Conservation (phyloP, 345 rosid genomes). For the Passiflora organensis region DNA sequence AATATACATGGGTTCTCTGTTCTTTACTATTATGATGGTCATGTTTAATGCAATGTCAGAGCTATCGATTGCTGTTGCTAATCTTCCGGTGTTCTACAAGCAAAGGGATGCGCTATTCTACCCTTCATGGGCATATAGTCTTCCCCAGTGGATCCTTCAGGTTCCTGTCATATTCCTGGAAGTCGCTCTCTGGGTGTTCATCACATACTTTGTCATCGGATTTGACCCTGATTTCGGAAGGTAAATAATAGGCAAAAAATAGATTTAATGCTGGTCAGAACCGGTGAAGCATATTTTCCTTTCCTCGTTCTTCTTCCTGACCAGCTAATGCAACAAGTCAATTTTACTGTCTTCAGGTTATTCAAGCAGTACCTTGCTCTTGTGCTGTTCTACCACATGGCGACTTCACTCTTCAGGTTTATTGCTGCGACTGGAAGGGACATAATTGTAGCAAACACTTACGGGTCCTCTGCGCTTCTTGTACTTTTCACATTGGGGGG, state of each 20-base stretch:
- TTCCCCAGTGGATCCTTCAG: conserved; percentile 76
- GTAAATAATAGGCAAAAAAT: conserved; percentile 21
- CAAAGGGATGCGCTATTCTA: conserved; percentile 66
- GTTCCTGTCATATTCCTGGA: conserved; percentile 62
- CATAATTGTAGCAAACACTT: no score
- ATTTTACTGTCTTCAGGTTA: no score
- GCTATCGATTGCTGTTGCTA: conserved; percentile 61
- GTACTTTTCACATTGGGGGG: no score
- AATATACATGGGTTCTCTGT: conserved; percentile 54
- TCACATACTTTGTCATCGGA: conserved; percentile 69
- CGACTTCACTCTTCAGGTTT: no score
- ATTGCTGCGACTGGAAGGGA: no score
- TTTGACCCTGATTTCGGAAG: conserved; percentile 69
- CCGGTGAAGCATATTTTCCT: no score
- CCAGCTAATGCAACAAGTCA: no score
- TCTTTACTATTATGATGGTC: conserved; percentile 39
- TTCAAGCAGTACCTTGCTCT: no score
- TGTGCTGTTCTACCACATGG: no score
- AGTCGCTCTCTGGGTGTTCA: conserved; percentile 52
- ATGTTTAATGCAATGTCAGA: conserved; percentile 77
- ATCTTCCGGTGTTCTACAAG: conserved; percentile 84
- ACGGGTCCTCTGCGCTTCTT: no score
- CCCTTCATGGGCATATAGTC: conserved; percentile 75
- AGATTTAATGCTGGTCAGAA: no score
- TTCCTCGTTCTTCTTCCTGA: no score